Percentiles rank a stretch among this genome's conserved stretches.
Evolutionary conservation across 495 filamentous ascomycete species (phyloP).

Genomic region (Aspergillus heteromorphus): DNA sequence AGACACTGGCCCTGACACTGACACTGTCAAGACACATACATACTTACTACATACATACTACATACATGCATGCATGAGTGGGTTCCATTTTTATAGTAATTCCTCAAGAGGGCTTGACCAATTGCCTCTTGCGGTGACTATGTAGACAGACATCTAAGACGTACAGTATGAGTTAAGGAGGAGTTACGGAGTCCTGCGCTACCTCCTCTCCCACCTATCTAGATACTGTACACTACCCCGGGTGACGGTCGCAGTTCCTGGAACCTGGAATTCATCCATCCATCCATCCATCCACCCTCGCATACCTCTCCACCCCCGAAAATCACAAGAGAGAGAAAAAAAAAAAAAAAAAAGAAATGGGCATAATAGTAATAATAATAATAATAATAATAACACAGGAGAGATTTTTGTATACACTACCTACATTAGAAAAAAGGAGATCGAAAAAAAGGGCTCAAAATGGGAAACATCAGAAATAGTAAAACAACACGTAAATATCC

Average conservation of each 20-base stretch:
- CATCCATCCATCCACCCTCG: no score
- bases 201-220: background rate
- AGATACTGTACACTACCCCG: background rate
- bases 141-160: background rate
- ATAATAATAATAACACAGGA: background rate
- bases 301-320: background rate
- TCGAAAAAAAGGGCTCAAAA: background rate
- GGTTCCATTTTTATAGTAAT: background rate
- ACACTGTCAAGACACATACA: no score
- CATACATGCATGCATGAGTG: no score
- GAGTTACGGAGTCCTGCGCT: no score
- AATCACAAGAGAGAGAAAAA: no score
- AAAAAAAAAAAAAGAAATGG: background rate
- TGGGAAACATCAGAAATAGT: conserved; percentile 9
- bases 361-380: background rate
- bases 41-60: no score
- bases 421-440: background rate
- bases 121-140: background rate
- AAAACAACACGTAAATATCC: conserved; percentile 9
- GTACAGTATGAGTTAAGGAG: background rate
- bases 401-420: background rate
- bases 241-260: background rate
- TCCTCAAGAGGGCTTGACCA: background rate
- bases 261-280: background rate
- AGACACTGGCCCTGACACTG: no score